These are phyloP conservation scores for Tulasnella sp. DNA, from an alignment of 768 basidiomycete genomes.

Conservation along the genomic window DNA sequence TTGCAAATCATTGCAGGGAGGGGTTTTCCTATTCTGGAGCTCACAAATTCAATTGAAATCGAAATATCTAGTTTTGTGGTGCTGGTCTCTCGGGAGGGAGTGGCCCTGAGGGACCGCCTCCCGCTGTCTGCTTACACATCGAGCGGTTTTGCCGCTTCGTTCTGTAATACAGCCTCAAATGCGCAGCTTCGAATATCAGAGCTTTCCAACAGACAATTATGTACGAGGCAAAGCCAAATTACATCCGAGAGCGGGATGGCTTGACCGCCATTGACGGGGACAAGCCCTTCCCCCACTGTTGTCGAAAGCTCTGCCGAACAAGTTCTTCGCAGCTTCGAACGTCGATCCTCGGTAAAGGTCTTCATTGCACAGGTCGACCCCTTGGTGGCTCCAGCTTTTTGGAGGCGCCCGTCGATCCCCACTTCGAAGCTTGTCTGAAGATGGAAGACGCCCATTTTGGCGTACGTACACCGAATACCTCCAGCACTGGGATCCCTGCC, in stretches of 20 bases:
- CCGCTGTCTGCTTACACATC: background rate
- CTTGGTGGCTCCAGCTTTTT: background rate
- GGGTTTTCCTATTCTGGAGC: background rate
- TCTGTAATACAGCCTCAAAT: background rate
- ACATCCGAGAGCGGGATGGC: background rate
- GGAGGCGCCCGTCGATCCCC: background rate
- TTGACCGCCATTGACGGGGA: no score
- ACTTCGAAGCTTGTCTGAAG: no score
- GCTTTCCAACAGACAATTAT: background rate
- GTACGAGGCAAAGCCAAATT: background rate
- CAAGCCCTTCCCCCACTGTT: background rate
- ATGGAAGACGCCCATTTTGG: background rate
- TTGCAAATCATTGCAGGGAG: no score
- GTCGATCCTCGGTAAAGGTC: no score
- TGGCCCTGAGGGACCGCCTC: background rate
- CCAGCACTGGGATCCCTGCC: background rate
- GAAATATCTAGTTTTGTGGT: background rate
- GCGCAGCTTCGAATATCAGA: background rate
- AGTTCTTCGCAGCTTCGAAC: no score
- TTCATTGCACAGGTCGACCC: no score
- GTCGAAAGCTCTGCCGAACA: background rate
- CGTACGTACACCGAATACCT: background rate
- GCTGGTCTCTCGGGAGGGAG: background rate
- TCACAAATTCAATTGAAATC: no score
- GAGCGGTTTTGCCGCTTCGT: background rate